phyloP scores from a whole-genome alignment of 169 alveolate species.

The Plasmodium yoelii region DNA sequence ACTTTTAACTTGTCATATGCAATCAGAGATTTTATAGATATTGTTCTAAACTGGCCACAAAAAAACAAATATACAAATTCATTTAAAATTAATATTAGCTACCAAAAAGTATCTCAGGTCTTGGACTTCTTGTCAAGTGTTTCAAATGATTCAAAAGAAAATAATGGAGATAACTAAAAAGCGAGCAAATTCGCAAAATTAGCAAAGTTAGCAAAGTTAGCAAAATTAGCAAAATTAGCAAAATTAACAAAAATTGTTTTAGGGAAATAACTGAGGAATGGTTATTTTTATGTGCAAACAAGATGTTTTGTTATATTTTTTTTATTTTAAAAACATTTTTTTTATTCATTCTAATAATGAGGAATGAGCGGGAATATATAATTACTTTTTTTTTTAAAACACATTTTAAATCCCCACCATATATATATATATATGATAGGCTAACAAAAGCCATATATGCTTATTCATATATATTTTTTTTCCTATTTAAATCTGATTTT shows the following conservation, averaged over 20 bases:
- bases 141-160: background rate
- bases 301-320: background rate
- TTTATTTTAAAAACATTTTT: background rate
- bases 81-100: slow-evolving; percentile 55
- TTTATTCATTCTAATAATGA: too few relatives aligned
- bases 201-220: too few relatives aligned
- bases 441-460: background rate
- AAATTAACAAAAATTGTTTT: too few relatives aligned
- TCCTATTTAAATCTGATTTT: background rate
- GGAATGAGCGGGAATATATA: too few relatives aligned
- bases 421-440: background rate
- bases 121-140: slow-evolving; percentile 36
- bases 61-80: slow-evolving; percentile 43
- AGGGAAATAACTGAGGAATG: background rate
- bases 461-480: background rate
- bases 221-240: too few relatives aligned
- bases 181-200: too few relatives aligned
- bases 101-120: slow-evolving; percentile 58
- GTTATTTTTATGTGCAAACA: background rate
- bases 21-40: slow-evolving; percentile 58
- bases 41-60: slow-evolving; percentile 68
- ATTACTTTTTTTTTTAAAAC: too few relatives aligned
- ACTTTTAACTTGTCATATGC: slow-evolving; percentile 68
- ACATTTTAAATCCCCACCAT: background rate
- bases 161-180: background rate